Conservation (phyloP, 441 rosid species). For the Pelargonium myrrhifolium region DNA sequence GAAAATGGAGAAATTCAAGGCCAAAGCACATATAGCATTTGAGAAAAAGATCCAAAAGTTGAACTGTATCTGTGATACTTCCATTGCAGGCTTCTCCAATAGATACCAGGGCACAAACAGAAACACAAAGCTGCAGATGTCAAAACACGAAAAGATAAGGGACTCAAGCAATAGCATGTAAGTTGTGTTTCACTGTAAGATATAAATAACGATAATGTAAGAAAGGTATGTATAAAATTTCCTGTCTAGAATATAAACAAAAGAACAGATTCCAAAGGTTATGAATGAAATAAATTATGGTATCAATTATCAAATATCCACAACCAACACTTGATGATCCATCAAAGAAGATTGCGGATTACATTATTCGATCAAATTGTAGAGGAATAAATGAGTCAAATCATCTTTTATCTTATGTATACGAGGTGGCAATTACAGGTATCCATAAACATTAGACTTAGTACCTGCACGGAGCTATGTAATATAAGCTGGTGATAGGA, state of each 20-base stretch:
- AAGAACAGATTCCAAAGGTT: neutral
- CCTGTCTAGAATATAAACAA: neutral
- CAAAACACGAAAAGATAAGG: slow-evolving; percentile 14
- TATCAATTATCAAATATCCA: neutral
- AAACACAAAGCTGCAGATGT: slow-evolving; percentile 76
- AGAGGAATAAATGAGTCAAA: neutral
- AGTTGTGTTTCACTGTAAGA: neutral
- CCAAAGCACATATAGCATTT: slow-evolving; percentile 91
- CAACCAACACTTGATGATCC: neutral
- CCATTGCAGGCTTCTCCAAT: slow-evolving; percentile 84
- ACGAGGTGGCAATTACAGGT: neutral
- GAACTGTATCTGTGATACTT: slow-evolving; percentile 83
- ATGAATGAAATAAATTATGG: neutral
- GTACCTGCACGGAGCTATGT: slow-evolving; percentile 99
- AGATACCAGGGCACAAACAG: slow-evolving; percentile 91
- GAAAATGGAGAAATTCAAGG: slow-evolving; percentile 92
- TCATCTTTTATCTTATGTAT: neutral
- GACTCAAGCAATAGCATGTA: slow-evolving; percentile 2
- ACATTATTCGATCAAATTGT: neutral
- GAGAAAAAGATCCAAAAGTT: slow-evolving; percentile 98
- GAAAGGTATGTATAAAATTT: too few species aligned
- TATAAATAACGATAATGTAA: neutral
- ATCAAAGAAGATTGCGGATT: neutral
- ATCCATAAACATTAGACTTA: neutral
- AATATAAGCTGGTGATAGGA: slow-evolving; percentile 96